Evolutionary conservation across 495 filamentous ascomycete species (phyloP), one percentile per base, ranked within the genome.

Genomic region (Aspergillus sclerotioniger): DNA sequence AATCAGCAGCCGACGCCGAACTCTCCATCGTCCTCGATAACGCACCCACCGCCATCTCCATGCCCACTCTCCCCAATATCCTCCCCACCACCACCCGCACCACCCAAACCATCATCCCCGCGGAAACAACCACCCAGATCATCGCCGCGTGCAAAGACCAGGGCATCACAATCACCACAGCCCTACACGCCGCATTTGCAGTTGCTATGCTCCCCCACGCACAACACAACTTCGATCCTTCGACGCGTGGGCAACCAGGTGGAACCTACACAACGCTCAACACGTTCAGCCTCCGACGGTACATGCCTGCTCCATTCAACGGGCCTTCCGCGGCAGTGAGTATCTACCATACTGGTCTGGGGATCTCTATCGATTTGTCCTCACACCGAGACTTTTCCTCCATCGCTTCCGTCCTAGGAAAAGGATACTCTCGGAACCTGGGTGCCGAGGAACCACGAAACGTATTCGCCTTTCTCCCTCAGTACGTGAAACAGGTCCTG

Each of bases 121-220:
- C 2, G 21, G 39, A n/a, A 29, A 44, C 32, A 1, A 54, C 60
- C 12, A 33, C 49, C 4, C 28, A 50, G 4, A 29, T 65, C 1
- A 19, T 57, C 10, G 16, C 54, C 7, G 58, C 58, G 0, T 61
- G 60, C 45, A 54, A 60, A 7, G 49, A 21, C 25, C 49, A 43
- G 20, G 41, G 41, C 60, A 21, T 56, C 29, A 58, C 33, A 0
- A 55, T 69, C 5, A 69, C 59, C 1, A 58, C 51, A 9, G 59
- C 62, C 17, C 16, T 58, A 13, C 54, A 69, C 51, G 67, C 62
- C 0, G 67, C 62, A 15, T 53, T 69, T 8, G 51, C 67, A 7
- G 53, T 46, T 1, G 64, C 45, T 16, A 66, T 19, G 4, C 44
- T 57, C 10, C 32, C 58, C 9, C 47, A 33, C 16, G 62, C 8